A percentile compares a stretch with the other conserved stretches of the same genome.
These are phyloP conservation scores for Saccharomycopsis crataegensis DNA, from an alignment of 1,139 yeast species.

Conservation along the genomic window DNA sequence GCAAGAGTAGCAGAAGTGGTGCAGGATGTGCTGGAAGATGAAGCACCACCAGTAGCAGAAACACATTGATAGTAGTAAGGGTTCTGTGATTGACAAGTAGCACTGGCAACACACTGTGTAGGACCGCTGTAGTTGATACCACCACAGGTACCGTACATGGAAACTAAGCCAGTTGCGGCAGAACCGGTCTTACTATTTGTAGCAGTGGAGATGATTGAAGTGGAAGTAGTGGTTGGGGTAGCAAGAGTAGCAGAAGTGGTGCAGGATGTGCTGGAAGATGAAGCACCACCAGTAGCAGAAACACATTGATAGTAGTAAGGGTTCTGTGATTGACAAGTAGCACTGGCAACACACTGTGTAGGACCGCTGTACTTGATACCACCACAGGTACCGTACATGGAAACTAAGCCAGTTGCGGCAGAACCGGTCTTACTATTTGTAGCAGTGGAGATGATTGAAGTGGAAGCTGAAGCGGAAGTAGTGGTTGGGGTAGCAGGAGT, in stretches of 20 bases:
- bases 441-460: neutral
- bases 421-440: too few species aligned
- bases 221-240: too few species aligned
- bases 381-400: constrained; percentile 19
- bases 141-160: constrained; percentile 19
- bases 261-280: neutral
- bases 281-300: neutral
- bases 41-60: neutral
- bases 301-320: constrained; percentile 20
- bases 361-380: constrained; percentile 16
- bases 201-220: too few species aligned
- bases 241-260: neutral
- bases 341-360: constrained; percentile 17
- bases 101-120: constrained; percentile 17
- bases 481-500: neutral
- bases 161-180: neutral
- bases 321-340: constrained; percentile 17
- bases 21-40: too few species aligned
- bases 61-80: constrained; percentile 20
- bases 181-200: neutral
- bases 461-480: neutral
- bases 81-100: constrained; percentile 17
- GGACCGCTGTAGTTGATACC: constrained; percentile 16
- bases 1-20: too few species aligned
- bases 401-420: too few species aligned